Evolutionary conservation across 495 filamentous ascomycete genomes (phyloP), one percentile per base, ranked within the genome.

Genomic region (Cairneyella variabilis): DNA sequence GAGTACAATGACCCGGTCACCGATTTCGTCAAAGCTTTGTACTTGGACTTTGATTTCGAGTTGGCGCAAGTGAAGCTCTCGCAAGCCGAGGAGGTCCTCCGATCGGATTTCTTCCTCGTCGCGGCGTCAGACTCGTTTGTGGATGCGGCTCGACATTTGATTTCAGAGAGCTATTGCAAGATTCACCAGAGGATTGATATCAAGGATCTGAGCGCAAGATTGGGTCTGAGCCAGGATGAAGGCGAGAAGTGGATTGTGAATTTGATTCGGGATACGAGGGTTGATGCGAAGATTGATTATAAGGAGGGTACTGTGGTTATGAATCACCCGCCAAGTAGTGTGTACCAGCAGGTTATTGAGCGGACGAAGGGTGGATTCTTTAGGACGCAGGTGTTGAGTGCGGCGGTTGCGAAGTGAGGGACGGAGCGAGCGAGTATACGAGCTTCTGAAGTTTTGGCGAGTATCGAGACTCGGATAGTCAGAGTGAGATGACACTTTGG

Each of bases 191-290:
- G 93, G 53, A 98, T 98, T 56, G 91, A 97, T 68, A 96, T 98
- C 69, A 91, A 91, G 83, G 95, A 97, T 63, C 79, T 98, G 16
- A 95, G 90, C 56, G 85, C 84, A 54, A 83, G 91, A 57, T 78
- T 98, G 46, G 93, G 93, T 54, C 75, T 98, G 54, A 88, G 83
- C 64, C 82, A 90, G 63, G 90, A 96, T 63, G 93, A 96, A 61
- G 93, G 95, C 59, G 93, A 98, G 83, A 97, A 97, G 77, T 97
- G 95, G 95, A 98, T 98, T 59, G 93, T 98, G 54, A 98, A 98
- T 74, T 80, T 97, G 39, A 98, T 98, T 73, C 84, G 93, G 53
- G 93, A 98, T 68, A 98, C 93, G 2, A 80, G 93, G 46, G 89
- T 98, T 36, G 93, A 98, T 63, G 93, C 95, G 56, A 98, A 98